phyloP scores from a whole-genome alignment of 768 basidiomycete species.

The Naganishia friedmannii region DNA sequence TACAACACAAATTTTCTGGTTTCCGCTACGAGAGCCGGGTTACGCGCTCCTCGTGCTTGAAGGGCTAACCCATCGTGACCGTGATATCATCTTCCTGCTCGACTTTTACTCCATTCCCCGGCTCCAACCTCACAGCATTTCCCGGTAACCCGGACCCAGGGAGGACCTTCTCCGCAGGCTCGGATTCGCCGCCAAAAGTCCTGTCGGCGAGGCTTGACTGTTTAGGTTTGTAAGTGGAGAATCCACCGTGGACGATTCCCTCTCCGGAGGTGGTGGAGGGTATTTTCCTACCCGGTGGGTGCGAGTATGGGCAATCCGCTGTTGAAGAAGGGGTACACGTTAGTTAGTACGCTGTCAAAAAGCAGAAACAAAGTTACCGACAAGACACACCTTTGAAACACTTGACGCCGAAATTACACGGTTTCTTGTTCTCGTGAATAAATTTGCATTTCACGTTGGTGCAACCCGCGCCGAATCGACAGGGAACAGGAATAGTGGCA shows the following conservation, averaged over 20 bases:
- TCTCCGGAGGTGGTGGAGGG: neutral
- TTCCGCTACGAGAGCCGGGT: neutral
- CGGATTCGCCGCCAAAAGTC: slow-evolving; percentile 24
- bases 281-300: slow-evolving; percentile 61
- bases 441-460: slow-evolving; percentile 53
- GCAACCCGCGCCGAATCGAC: slow-evolving; percentile 77
- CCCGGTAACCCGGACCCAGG: slow-evolving; percentile 22
- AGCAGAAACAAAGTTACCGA: neutral
- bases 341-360: neutral
- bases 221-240: slow-evolving; percentile 23
- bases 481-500: slow-evolving; percentile 53
- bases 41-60: neutral
- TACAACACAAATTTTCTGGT: neutral
- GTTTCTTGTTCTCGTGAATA: slow-evolving; percentile 40
- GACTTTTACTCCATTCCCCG: too few relatives aligned
- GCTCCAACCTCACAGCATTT: too few relatives aligned
- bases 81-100: slow-evolving; percentile 17
- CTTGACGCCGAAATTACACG: slow-evolving; percentile 76
- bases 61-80: slow-evolving; percentile 13
- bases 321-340: neutral
- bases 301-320: slow-evolving; percentile 81
- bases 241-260: slow-evolving; percentile 15
- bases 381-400: slow-evolving; percentile 65
- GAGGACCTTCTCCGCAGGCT: slow-evolving; percentile 29
- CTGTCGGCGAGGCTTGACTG: slow-evolving; percentile 22